These are phyloP conservation scores for Geranomyces variabilis DNA, from an alignment of 192 early-diverging fungal genomes.

Conservation along the genomic window DNA sequence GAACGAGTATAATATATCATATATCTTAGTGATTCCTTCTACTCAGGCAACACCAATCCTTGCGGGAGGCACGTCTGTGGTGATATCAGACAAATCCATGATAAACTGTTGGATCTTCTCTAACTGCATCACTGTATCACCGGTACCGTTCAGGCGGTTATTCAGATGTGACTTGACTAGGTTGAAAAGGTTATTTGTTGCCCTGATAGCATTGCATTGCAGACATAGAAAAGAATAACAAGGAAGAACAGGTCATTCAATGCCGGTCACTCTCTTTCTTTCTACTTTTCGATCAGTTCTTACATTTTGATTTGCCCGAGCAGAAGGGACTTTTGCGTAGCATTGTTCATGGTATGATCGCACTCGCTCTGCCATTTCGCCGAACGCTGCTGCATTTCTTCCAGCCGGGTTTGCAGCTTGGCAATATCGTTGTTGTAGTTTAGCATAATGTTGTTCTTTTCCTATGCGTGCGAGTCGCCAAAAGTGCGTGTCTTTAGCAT, in stretches of 20 bases:
- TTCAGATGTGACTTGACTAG: constrained; percentile 63
- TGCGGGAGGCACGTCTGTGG: constrained; percentile 12
- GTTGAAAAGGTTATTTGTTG: constrained; percentile 62
- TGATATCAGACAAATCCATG: constrained; percentile 35
- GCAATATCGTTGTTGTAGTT: constrained; percentile 70
- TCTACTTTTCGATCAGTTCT: not conserved
- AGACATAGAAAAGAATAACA: not conserved
- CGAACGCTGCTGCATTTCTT: constrained; percentile 51
- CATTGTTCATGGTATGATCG: constrained; percentile 58
- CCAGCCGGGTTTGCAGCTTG: constrained; percentile 59
- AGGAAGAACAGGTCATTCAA: constrained; percentile 6
- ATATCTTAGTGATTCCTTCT: no score
- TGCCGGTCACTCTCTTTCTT: no score
- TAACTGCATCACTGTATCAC: constrained; percentile 55
- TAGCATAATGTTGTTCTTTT: constrained; percentile 63
- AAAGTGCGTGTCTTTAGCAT: not conserved
- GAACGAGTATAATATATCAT: no score
- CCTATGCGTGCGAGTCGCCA: constrained; percentile 34
- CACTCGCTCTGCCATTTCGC: constrained; percentile 56
- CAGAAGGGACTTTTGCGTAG: constrained; percentile 57
- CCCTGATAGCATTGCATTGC: constrained; percentile 41
- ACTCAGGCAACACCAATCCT: not conserved
- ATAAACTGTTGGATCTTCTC: constrained; percentile 69
- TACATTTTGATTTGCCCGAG: constrained; percentile 69
- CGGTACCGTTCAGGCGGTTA: constrained; percentile 48